phyloP scores from a whole-genome alignment of 2,329 filamentous ascomycete species.

The Chaetomium sp. region DNA sequence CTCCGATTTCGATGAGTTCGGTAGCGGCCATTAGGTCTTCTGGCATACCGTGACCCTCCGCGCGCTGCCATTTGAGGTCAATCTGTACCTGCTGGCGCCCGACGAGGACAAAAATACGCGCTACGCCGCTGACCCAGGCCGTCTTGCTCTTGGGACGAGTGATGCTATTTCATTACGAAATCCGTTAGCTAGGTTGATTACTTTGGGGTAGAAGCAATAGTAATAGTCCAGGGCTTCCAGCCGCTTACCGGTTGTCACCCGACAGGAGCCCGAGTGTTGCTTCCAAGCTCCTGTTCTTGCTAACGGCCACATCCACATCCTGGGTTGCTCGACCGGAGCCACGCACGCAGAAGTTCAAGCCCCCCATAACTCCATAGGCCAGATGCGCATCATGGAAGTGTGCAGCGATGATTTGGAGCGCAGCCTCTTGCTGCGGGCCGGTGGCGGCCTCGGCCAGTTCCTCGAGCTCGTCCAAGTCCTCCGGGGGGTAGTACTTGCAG shows the following conservation, averaged over 20 bases:
- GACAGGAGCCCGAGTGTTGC: neutral
- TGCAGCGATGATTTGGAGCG: neutral
- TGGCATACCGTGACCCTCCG: constrained; percentile 4
- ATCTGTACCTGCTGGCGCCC: neutral
- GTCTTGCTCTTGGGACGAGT: neutral
- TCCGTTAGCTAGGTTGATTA: neutral
- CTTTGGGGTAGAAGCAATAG: neutral
- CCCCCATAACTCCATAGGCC: neutral
- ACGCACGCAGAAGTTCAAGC: constrained; percentile 3
- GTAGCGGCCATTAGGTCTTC: neutral
- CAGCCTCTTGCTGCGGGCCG: neutral
- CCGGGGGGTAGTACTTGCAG: too few species aligned
- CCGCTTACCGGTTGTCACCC: neutral
- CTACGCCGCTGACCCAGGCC: neutral
- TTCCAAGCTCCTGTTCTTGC: neutral
- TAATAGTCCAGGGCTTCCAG: neutral
- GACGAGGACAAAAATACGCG: neutral
- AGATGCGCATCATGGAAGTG: neutral
- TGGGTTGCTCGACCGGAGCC: constrained; percentile 2
- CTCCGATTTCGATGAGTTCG: neutral
- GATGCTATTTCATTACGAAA: neutral
- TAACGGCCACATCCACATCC: neutral
- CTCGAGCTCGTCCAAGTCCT: too few species aligned
- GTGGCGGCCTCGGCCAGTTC: too few species aligned
- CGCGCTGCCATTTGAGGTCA: neutral